Conservation (phyloP, 192 early-diverging fungal species). For the Coemansia sp. region DNA sequence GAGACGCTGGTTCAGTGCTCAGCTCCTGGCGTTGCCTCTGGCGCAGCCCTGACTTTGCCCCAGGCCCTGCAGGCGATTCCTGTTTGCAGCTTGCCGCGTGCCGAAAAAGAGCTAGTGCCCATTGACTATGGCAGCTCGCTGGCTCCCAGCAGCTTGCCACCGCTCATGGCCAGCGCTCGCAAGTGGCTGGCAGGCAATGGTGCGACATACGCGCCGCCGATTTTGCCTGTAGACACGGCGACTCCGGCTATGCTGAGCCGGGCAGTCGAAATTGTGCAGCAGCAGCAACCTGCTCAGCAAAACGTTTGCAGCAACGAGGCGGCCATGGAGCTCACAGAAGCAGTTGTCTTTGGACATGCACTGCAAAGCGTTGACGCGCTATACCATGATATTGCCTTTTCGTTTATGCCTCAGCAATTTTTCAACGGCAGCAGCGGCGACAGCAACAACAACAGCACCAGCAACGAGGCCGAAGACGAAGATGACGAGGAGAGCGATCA, state of each 20-base stretch:
- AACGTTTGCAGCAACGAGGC: slow-evolving; percentile 8
- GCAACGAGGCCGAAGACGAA: not conserved
- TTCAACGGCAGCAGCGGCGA: not conserved
- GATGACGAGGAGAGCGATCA: slow-evolving; percentile 12
- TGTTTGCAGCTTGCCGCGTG: not conserved
- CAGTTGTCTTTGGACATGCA: slow-evolving; percentile 14
- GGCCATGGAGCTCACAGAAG: slow-evolving; percentile 9
- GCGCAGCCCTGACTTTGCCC: not conserved
- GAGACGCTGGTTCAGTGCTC: slow-evolving; percentile 2
- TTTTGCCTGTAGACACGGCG: not conserved
- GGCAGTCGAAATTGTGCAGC: not conserved
- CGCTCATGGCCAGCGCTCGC: slow-evolving; percentile 8
- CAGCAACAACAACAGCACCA: slow-evolving; percentile 7
- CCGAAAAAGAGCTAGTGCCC: not conserved
- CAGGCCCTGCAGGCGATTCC: not conserved
- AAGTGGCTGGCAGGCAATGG: slow-evolving; percentile 15
- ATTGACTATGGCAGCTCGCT: not conserved
- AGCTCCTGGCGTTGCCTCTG: too few relatives aligned
- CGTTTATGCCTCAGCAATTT: slow-evolving; percentile 3
- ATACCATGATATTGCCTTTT: slow-evolving; percentile 27
- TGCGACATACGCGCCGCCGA: not conserved
- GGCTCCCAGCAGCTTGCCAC: not conserved
- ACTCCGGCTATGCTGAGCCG: not conserved
- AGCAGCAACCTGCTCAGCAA: slow-evolving; percentile 6
- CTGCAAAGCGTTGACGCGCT: slow-evolving; percentile 28